Base-by-base conservation (phyloP, 2,329 filamentous ascomycete genomes). In the Aspergillus calidoustus region DNA sequence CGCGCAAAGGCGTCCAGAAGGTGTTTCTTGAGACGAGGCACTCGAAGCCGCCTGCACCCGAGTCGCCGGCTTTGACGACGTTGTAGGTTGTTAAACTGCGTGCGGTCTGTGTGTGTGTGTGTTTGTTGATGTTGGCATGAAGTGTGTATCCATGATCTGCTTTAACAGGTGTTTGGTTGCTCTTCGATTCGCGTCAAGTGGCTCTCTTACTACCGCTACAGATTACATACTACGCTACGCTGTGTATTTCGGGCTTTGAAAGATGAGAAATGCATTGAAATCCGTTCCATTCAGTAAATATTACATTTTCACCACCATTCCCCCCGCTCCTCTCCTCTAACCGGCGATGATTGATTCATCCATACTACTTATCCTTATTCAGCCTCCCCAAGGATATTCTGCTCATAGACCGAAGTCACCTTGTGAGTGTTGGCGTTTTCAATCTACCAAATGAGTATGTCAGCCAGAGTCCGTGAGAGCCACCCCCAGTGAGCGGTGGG, bases 1-100 rank as follows among this genome's bases (percentile, higher is more conserved):
- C 75, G 34, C 70, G 78, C 19, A 64, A 81, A 71, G 83, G 90
- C 63, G 91, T 96, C 83, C 92, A 96, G 76, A 96, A 96, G 83
- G 85, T 95, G 1, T 96, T 84, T 73, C 82, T 88, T 11, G 75
- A 87, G 79, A 89, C 86, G 1, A 83, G 77, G 68, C 85, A 85
- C 72, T 87, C 84, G 22, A 77, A 75, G 60, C 82, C 85, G 23
- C 78, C 84, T 9, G 78, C 78, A 6, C 59, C 75, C 41, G 85
- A 82, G 7, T 80, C 80, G 51, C 86, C 86, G 1, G 66, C 71
- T 49, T 74, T 88, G 72, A 87, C 81, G 34, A 81, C 66, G 49
- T 30, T 73, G 44, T 67, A 57, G 23, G 11, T 9, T 22, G 6
- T 13, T 3, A 41, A 9, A 41, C n/a, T 31, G 28, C 19, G n/a